These are phyloP conservation scores for Biscogniauxia sp. DNA, from an alignment of 2,329 filamentous ascomycete species.

Conservation along the genomic window DNA sequence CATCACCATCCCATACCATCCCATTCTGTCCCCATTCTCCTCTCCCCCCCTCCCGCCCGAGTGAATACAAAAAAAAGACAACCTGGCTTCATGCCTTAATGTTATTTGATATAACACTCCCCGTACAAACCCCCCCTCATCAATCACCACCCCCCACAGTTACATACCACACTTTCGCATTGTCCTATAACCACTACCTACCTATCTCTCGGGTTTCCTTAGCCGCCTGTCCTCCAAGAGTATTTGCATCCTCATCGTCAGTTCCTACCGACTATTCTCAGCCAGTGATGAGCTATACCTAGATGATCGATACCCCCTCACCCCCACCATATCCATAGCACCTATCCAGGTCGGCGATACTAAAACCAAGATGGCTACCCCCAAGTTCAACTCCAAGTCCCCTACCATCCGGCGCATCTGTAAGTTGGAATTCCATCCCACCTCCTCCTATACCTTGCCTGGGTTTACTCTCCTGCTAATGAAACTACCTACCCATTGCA, in stretches of 20 bases:
- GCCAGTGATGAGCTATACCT: slow-evolving; percentile 11
- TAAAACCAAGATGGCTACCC: slow-evolving; percentile 36
- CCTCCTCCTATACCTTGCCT: slow-evolving; percentile 5
- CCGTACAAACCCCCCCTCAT: no score
- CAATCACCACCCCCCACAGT: no score
- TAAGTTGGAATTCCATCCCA: slow-evolving; percentile 40
- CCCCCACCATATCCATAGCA: slow-evolving; percentile 1
- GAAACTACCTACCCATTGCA: slow-evolving; percentile 32
- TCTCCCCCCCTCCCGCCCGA: no score
- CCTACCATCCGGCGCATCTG: slow-evolving; percentile 83
- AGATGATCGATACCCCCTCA: neutral
- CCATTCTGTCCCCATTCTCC: no score
- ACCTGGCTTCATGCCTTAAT: neutral
- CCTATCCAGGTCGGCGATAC: neutral
- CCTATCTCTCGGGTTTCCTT: neutral
- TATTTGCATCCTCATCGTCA: no score
- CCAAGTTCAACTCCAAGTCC: slow-evolving; percentile 68
- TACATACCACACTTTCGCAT: no score
- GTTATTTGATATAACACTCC: no score
- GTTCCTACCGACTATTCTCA: neutral
- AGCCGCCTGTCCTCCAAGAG: neutral
- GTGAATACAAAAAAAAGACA: neutral
- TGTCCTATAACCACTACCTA: no score
- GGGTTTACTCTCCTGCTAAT: neutral
- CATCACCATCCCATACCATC: neutral